Percentiles rank a stretch among this genome's conserved stretches.
These are phyloP conservation scores for Aspergillus aculeatinus DNA, from an alignment of 2,329 filamentous ascomycete genomes.

Conservation along the genomic window DNA sequence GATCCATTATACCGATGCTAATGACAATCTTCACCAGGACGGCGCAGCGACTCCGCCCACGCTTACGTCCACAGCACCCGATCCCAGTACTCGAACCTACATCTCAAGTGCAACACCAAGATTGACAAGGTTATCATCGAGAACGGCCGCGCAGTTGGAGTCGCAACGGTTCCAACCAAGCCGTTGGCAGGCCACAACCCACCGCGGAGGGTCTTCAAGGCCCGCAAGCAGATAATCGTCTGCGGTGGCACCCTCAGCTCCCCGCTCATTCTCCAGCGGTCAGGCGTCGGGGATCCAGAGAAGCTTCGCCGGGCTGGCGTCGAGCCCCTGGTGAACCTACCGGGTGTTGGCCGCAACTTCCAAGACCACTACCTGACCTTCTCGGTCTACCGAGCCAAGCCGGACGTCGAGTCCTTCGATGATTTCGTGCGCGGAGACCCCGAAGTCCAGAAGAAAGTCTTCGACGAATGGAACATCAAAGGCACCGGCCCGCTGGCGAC, in stretches of 20 bases:
- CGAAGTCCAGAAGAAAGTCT: conserved; percentile 70
- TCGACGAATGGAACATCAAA: conserved; percentile 74
- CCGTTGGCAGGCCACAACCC: conserved; percentile 58
- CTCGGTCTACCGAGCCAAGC: conserved; percentile 69
- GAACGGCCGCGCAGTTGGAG: conserved; percentile 68
- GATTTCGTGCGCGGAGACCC: conserved; percentile 75
- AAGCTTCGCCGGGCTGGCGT: conserved; percentile 69
- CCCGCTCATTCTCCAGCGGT: conserved; percentile 72
- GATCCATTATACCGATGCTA: not conserved
- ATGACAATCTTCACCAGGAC: conserved; percentile 53
- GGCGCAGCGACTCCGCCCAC: conserved; percentile 74
- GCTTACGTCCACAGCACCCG: conserved; percentile 76
- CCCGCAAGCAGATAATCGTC: conserved; percentile 72
- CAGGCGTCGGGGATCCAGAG: conserved; percentile 70
- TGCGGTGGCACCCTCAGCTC: conserved; percentile 72
- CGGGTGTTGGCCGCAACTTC: conserved; percentile 73
- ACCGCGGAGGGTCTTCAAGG: conserved; percentile 60
- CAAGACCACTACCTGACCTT: conserved; percentile 75
- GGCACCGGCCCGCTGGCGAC: conserved; percentile 75
- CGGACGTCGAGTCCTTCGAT: conserved; percentile 74
- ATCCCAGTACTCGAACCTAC: conserved; percentile 67
- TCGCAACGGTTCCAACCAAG: conserved; percentile 70
- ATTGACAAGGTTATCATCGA: conserved; percentile 75
- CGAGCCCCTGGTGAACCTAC: conserved; percentile 67
- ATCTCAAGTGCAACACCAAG: conserved; percentile 73